Percentiles rank a stretch among this genome's conserved stretches.
Conservation (phyloP, 2,329 filamentous ascomycete species). For the Bipolaris zeicola region DNA sequence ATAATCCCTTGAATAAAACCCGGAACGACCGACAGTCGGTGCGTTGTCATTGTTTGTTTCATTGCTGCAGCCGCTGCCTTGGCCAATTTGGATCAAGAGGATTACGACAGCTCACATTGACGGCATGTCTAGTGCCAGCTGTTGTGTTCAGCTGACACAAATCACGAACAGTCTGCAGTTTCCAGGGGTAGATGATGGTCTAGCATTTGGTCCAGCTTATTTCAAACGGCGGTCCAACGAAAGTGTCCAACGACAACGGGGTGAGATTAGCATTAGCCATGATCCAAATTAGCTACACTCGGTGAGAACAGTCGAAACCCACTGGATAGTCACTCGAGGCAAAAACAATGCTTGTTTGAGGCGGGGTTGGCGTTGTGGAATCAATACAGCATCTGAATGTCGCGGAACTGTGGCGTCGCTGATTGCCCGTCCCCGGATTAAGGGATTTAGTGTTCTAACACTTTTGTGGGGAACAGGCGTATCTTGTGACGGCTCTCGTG, state of each 20-base stretch:
- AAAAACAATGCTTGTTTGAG: constrained; percentile 20
- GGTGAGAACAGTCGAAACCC: constrained; percentile 19
- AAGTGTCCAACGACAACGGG: constrained; percentile 8
- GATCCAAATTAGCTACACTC: constrained; percentile 16
- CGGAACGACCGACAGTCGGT: constrained; percentile 13
- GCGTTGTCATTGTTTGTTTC: constrained; percentile 15
- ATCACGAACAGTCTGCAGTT: constrained; percentile 39
- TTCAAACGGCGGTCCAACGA: constrained; percentile 19
- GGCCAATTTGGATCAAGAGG: constrained; percentile 19
- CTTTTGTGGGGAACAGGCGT: constrained; percentile 24
- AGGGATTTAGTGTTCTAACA: constrained; percentile 28
- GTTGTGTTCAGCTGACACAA: constrained; percentile 43
- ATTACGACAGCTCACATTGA: constrained; percentile 34
- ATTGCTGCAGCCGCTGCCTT: constrained; percentile 14
- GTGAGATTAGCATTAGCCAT: constrained; percentile 28
- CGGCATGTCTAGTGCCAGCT: constrained; percentile 27
- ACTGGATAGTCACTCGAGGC: constrained; percentile 14
- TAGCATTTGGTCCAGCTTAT: constrained; percentile 6
- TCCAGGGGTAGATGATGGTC: constrained; percentile 30
- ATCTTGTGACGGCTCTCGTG: constrained; percentile 41
- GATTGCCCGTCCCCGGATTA: constrained; percentile 31
- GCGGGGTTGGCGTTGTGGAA: constrained; percentile 27
- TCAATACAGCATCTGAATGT: constrained; percentile 38
- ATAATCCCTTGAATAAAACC: neutral
- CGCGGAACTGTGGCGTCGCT: constrained; percentile 45